Conservation (phyloP, 179 eudicot species). For the Beta macrorhiza region DNA sequence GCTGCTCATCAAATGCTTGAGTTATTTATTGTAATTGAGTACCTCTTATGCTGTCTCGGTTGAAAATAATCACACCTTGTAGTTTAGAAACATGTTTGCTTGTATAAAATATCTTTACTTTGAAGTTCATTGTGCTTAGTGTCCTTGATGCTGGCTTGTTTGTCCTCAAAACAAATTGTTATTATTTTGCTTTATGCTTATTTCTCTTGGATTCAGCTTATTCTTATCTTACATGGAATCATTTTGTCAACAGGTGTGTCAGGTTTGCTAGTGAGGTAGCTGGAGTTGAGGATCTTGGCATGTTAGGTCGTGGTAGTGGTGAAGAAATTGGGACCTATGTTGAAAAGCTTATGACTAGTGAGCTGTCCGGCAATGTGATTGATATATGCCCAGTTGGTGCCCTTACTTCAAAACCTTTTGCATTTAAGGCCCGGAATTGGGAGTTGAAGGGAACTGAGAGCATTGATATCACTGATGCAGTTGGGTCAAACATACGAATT, state of each 20-base stretch:
- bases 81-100: not conserved
- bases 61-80: not conserved
- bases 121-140: not conserved
- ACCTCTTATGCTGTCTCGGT: not conserved
- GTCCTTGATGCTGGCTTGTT: not conserved
- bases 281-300: constrained; percentile 97
- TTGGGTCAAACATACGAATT: constrained; percentile 92
- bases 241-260: constrained; percentile 64
- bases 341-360: constrained; percentile 95
- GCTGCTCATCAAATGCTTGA: not conserved
- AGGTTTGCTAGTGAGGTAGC: constrained; percentile 95
- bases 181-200: not conserved
- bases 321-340: constrained; percentile 99
- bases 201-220: not conserved
- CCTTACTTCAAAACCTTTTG: constrained; percentile 96
- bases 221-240: not conserved
- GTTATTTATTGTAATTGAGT: not conserved
- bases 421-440: constrained; percentile 98
- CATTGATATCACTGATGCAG: constrained; percentile 96
- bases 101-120: not conserved
- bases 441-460: constrained; percentile 94
- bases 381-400: constrained; percentile 99
- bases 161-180: not conserved
- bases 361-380: constrained; percentile 95
- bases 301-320: constrained; percentile 99